phyloP scores from a whole-genome alignment of 768 basidiomycete species.

The Harrya chromipes region DNA sequence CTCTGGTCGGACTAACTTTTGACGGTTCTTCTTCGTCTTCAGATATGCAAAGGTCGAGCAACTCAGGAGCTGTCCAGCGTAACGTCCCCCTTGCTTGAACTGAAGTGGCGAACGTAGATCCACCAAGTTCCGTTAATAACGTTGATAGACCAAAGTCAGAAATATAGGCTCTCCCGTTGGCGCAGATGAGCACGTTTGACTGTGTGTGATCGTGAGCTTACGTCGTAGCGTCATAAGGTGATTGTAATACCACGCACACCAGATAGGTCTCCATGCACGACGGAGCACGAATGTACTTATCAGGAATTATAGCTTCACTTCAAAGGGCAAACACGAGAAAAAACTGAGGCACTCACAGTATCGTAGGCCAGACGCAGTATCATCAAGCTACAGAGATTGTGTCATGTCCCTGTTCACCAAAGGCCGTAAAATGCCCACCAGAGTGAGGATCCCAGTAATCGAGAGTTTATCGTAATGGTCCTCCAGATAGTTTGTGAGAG shows the following conservation, averaged over 20 bases:
- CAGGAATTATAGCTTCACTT: not conserved
- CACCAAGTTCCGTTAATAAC: slow-evolving; percentile 37
- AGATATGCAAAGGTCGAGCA: slow-evolving; percentile 28
- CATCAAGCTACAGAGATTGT: slow-evolving; percentile 8
- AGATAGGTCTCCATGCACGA: slow-evolving; percentile 18
- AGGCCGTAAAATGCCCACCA: not conserved
- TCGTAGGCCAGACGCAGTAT: slow-evolving; percentile 19
- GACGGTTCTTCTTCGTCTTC: slow-evolving; percentile 14
- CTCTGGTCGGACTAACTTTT: slow-evolving; percentile 1
- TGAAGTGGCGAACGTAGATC: slow-evolving; percentile 34
- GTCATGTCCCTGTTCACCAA: not conserved
- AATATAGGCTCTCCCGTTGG: slow-evolving; percentile 14
- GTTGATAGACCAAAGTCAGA: slow-evolving; percentile 47
- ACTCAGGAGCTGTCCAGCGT: slow-evolving; percentile 4
- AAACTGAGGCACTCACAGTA: slow-evolving; percentile 9
- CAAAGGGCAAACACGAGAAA: not conserved
- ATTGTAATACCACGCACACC: slow-evolving; percentile 17
- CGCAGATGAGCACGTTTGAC: slow-evolving; percentile 18
- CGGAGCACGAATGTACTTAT: slow-evolving; percentile 15
- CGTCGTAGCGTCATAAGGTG: not conserved
- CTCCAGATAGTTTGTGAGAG: slow-evolving; percentile 20
- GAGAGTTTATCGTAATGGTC: slow-evolving; percentile 8
- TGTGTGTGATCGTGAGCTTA: not conserved
- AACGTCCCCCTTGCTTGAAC: slow-evolving; percentile 34
- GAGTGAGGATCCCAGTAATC: not conserved